Evolutionary conservation across 495 filamentous ascomycete species (phyloP).

Genomic region (Neurospora sp.): DNA sequence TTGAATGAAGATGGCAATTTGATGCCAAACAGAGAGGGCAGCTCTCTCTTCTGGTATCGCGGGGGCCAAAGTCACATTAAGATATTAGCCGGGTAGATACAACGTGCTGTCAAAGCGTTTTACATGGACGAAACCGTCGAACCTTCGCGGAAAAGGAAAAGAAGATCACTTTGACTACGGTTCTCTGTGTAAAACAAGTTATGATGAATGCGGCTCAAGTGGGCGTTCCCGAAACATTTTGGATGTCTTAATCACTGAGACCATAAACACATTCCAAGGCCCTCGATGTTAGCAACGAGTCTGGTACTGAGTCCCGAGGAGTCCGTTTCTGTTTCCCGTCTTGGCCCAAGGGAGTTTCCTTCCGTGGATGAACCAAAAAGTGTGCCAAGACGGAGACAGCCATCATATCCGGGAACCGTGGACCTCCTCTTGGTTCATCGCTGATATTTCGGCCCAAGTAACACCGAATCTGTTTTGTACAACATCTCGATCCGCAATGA

Average conservation of each 20-base stretch:
- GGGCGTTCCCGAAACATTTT: neutral
- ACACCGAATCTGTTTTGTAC: neutral
- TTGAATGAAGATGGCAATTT: neutral
- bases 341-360: neutral
- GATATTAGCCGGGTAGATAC: neutral
- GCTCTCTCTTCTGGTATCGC: neutral
- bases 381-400: neutral
- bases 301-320: neutral
- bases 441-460: neutral
- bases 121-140: neutral
- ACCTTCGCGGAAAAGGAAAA: neutral
- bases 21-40: neutral
- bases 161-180: neutral
- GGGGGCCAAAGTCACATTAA: neutral
- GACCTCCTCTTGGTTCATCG: neutral
- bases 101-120: neutral
- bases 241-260: neutral
- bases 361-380: neutral
- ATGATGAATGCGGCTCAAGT: neutral
- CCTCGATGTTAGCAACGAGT: neutral
- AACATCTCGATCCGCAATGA: neutral
- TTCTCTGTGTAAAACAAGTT: neutral
- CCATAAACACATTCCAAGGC: neutral
- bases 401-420: neutral
- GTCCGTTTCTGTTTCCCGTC: neutral